Evolutionary conservation across 495 filamentous ascomycete genomes (phyloP).

Genomic region (Chlorociboria aeruginascens): DNA sequence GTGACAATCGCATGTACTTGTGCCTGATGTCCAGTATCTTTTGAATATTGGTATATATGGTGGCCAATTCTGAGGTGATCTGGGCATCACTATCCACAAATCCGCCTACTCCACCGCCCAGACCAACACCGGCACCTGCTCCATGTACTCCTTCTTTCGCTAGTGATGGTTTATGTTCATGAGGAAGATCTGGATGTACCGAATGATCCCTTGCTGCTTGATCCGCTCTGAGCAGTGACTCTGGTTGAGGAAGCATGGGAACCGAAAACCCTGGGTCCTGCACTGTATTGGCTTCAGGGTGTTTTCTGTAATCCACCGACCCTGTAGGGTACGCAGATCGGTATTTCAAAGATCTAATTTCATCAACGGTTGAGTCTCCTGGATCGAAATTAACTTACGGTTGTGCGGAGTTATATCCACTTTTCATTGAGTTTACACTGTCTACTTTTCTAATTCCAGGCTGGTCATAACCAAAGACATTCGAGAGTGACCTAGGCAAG

Average conservation of each 20-base stretch:
- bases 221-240: constrained; percentile 30
- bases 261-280: constrained; percentile 18
- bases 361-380: not conserved
- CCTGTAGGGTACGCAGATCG: constrained; percentile 20
- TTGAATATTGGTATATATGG: constrained; percentile 81
- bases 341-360: constrained; percentile 14
- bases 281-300: constrained; percentile 16
- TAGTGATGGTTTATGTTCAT: constrained; percentile 35
- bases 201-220: constrained; percentile 32
- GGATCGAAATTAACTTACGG: constrained; percentile 2
- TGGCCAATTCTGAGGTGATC: constrained; percentile 67
- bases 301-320: constrained; percentile 20
- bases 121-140: constrained; percentile 36
- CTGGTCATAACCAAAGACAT: constrained; percentile 16
- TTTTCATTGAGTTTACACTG: constrained; percentile 28
- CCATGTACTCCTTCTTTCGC: constrained; percentile 37
- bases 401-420: constrained; percentile 13
- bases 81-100: constrained; percentile 50
- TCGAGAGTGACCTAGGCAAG: constrained; percentile 22
- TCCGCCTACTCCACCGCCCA: constrained; percentile 22
- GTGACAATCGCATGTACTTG: constrained; percentile 79
- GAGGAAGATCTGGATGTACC: constrained; percentile 30
- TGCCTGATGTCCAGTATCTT: constrained; percentile 72
- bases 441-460: constrained; percentile 22
- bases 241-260: constrained; percentile 13